Base-by-base conservation (phyloP, 2,329 filamentous ascomycete species). In the Plectosphaerella cucumerina region DNA sequence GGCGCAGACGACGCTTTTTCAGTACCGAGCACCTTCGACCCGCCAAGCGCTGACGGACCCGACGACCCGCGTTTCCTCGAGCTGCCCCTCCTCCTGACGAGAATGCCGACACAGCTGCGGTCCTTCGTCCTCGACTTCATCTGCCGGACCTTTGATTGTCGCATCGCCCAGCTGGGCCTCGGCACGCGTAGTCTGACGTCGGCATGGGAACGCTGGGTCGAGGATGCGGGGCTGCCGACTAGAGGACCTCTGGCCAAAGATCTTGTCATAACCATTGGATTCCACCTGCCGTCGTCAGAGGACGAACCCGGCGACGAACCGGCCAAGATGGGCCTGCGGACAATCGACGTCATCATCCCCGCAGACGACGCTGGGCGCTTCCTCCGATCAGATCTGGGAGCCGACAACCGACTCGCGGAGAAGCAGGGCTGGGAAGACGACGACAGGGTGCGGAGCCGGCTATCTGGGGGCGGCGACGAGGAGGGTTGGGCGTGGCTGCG, bases 101-200 rank as follows among this genome's bases (percentile, higher is more conserved):
- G 79, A 21, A 82, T 83, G 77, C 80, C 81, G 0, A 65, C 73
- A 4, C 64, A 77, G 2, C 65, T 84, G 1, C 80, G 79, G 56
- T 52, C 65, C 2, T 65, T 77, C 18, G 57, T 84, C 1, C 53
- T 69, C n/a, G 71, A 75, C 20, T 84, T 82, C 61, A 64, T 84
- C 11, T 68, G 72, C 4, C 71, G 64, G 41, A 74, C 73, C 0
- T 83, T 84, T 55, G 81, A 84, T 64, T 82, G 78, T 54, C 78
- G 77, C 23, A 72, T 82, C 43, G 75, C 70, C 49, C 66, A 75
- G 4, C 62, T 83, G 41, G 68, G 68, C 1, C 61, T 84, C 2
- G 75, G 76, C 6, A 80, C 78, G 6, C 69, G 69, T 43, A 78
- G 75, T 2, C 66, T 84, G 0, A 64, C 81, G 1, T 59, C 61